phyloP scores from a whole-genome alignment of 192 early-diverging fungal species.

The Rhizophagus sp. region DNA sequence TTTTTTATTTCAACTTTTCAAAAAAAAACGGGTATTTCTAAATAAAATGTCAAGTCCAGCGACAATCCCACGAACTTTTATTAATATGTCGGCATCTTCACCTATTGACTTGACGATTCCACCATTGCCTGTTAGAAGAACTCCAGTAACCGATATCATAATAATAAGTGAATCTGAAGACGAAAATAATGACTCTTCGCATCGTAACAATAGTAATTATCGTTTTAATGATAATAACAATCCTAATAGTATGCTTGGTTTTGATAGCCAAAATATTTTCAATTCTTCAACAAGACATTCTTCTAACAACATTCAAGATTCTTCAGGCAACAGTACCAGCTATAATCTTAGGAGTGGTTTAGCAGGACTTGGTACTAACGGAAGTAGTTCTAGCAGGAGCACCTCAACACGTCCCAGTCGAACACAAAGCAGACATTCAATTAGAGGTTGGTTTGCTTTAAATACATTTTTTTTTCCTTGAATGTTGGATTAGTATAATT shows the following conservation, averaged over 20 bases:
- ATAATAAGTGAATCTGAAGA: slow-evolving; percentile 4
- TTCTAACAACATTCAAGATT: background rate
- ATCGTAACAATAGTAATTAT: background rate
- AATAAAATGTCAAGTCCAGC: background rate
- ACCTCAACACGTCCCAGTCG: background rate
- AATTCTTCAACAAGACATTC: background rate
- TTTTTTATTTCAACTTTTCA: background rate
- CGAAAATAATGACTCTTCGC: background rate
- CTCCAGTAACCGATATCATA: background rate
- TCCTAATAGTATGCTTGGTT: background rate
- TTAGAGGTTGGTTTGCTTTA: background rate
- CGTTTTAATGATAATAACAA: background rate
- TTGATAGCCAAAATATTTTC: background rate
- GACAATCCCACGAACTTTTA: background rate
- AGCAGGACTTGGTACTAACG: background rate
- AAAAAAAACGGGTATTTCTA: background rate
- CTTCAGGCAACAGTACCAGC: background rate
- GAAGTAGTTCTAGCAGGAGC: background rate
- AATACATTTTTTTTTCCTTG: background rate
- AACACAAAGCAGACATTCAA: background rate
- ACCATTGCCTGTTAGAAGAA: background rate
- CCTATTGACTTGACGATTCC: background rate
- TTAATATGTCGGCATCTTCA: background rate
- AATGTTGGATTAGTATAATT: background rate
- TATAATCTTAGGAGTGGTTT: background rate